phyloP scores from a whole-genome alignment of 352 stramenopile genomes.

The Bremia lactucae region DNA sequence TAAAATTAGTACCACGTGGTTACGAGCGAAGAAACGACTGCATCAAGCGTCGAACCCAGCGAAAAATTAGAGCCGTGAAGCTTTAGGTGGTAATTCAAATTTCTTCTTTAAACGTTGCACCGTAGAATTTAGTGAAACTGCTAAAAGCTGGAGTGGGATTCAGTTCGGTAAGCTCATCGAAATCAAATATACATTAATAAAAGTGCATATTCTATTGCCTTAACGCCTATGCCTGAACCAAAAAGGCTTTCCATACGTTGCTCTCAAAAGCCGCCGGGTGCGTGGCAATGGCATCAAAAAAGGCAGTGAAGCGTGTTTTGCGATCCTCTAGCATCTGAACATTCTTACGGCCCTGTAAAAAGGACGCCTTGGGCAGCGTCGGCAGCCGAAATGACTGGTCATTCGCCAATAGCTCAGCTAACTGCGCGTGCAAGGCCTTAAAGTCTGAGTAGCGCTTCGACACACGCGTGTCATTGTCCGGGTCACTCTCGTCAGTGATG shows the following conservation, averaged over 20 bases:
- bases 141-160: too few species aligned
- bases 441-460: constrained; percentile 76
- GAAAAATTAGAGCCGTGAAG: too few species aligned
- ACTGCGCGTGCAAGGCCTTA: constrained; percentile 45
- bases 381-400: constrained; percentile 41
- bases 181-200: constrained; percentile 13
- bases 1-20: too few species aligned
- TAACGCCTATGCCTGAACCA: constrained; percentile 22
- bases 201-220: constrained; percentile 5
- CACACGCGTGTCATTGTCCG: constrained; percentile 35
- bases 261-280: constrained; percentile 39
- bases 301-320: constrained; percentile 37
- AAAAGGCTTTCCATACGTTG: constrained; percentile 36
- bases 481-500: constrained; percentile 27
- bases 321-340: constrained; percentile 48
- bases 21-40: too few species aligned
- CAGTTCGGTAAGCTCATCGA: too few species aligned
- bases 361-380: constrained; percentile 33
- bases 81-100: too few species aligned
- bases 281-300: constrained; percentile 45
- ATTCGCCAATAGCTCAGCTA: constrained; percentile 33
- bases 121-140: too few species aligned
- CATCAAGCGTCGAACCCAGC: too few species aligned
- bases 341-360: constrained; percentile 39
- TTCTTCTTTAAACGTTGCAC: too few species aligned